These are phyloP conservation scores for Graphium sp. DNA, from an alignment of 2,329 filamentous ascomycete genomes.

Conservation along the genomic window DNA sequence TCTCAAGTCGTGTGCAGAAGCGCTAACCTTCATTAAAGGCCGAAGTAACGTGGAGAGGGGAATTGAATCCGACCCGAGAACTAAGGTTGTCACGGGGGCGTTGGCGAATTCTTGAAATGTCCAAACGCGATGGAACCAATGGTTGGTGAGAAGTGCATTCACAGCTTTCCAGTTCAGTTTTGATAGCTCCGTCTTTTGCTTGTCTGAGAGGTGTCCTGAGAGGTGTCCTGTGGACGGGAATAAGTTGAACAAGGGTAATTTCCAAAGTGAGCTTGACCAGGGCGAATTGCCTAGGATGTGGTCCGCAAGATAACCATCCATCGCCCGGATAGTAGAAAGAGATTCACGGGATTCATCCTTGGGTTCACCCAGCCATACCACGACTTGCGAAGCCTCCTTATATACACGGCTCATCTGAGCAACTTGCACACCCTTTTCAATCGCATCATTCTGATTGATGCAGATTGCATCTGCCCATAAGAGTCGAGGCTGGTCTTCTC, in stretches of 20 bases:
- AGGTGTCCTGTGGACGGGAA: too few relatives aligned
- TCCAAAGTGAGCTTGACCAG: too few relatives aligned
- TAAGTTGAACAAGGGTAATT: not conserved
- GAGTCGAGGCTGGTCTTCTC: not conserved
- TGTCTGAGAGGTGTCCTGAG: too few relatives aligned
- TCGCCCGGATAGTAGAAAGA: too few relatives aligned
- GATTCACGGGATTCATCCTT: constrained; percentile 1
- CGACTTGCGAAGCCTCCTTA: not conserved
- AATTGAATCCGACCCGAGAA: not conserved
- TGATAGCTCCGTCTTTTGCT: not conserved
- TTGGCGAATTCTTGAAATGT: constrained; percentile 2
- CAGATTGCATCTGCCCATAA: constrained; percentile 4
- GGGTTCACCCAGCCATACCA: constrained; percentile 1
- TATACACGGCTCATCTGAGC: constrained; percentile 2
- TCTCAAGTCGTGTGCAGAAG: too few relatives aligned
- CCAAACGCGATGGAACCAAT: constrained; percentile 2
- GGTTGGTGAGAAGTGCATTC: not conserved
- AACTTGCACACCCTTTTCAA: constrained; percentile 1
- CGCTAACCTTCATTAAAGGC: too few relatives aligned
- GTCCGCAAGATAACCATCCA: not conserved
- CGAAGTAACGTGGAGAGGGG: not conserved
- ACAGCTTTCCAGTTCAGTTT: constrained; percentile 1
- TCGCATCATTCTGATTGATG: constrained; percentile 3
- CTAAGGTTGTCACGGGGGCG: too few relatives aligned
- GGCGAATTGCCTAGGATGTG: too few relatives aligned